Conservation (phyloP, 768 basidiomycete genomes). For the Phylloporus arenicola region DNA sequence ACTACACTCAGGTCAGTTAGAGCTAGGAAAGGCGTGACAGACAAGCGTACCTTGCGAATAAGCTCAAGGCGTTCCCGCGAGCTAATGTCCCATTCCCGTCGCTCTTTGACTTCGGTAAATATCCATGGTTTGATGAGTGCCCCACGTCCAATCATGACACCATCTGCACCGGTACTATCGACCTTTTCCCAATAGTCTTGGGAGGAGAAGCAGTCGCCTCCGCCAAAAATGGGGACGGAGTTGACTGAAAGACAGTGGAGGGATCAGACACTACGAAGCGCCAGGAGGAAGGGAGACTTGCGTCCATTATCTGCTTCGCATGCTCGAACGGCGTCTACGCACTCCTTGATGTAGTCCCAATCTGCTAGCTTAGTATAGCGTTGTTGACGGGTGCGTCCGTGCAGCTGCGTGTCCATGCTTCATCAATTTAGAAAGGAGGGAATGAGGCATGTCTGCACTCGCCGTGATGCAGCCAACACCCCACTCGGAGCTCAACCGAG, state of each 20-base stretch:
- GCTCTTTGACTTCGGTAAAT: constrained; percentile 92
- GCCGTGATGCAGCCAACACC: constrained; percentile 43
- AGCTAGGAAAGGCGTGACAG: neutral
- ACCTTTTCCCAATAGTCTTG: constrained; percentile 75
- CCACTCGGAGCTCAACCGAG: constrained; percentile 57
- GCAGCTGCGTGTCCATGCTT: constrained; percentile 51
- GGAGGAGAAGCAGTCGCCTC: constrained; percentile 91
- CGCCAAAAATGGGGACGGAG: constrained; percentile 92
- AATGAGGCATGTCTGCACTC: neutral
- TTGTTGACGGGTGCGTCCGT: constrained; percentile 92
- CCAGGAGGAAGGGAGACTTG: constrained; percentile 32
- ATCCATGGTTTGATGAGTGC: constrained; percentile 96
- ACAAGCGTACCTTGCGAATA: constrained; percentile 56
- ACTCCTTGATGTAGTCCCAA: constrained; percentile 89
- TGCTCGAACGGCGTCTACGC: constrained; percentile 74
- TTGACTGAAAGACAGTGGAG: constrained; percentile 43
- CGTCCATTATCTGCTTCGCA: constrained; percentile 66
- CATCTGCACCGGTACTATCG: constrained; percentile 81
- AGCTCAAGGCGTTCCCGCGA: constrained; percentile 77
- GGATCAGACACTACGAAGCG: neutral
- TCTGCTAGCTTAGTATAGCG: constrained; percentile 90
- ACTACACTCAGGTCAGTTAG: constrained; percentile 40
- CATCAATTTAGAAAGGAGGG: neutral
- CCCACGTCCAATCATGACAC: constrained; percentile 92
- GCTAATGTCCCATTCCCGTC: constrained; percentile 89